These are phyloP conservation scores for Phytophthora rubi DNA, from an alignment of 352 stramenopile species.

Conservation along the genomic window DNA sequence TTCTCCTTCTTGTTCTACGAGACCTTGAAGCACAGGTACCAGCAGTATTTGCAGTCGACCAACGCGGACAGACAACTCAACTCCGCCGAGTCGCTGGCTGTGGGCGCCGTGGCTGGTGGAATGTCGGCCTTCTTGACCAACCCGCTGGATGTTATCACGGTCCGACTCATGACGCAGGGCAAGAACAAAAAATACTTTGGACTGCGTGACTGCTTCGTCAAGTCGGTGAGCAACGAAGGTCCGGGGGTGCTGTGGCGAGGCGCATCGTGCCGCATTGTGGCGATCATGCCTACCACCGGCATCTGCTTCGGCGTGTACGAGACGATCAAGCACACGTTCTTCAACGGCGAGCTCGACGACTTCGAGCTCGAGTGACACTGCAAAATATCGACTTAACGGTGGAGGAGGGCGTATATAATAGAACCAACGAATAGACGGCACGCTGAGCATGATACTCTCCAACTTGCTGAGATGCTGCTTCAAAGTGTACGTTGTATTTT, in stretches of 20 bases:
- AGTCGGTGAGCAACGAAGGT: constrained; percentile 65
- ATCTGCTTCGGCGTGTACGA: constrained; percentile 91
- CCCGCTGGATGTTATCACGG: constrained; percentile 80
- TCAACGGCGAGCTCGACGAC: constrained; percentile 68
- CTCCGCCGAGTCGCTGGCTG: constrained; percentile 58
- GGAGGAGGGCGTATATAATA: constrained; percentile 30
- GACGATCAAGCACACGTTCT: constrained; percentile 77
- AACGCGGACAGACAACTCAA: constrained; percentile 48
- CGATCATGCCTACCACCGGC: constrained; percentile 78
- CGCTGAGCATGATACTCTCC: neutral
- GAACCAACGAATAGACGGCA: constrained; percentile 27
- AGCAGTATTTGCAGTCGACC: constrained; percentile 40
- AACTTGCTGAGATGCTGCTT: no score
- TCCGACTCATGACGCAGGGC: constrained; percentile 86
- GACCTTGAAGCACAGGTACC: constrained; percentile 63
- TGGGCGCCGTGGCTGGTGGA: constrained; percentile 68
- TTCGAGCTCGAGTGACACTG: constrained; percentile 62
- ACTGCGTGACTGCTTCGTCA: constrained; percentile 62
- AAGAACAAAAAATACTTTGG: constrained; percentile 70
- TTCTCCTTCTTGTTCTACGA: constrained; percentile 90
- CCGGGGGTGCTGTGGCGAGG: constrained; percentile 74
- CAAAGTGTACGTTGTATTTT: no score
- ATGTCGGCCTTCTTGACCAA: constrained; percentile 78
- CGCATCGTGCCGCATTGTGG: constrained; percentile 66
- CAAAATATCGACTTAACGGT: constrained; percentile 11